Evolutionary conservation across 2,329 filamentous ascomycete genomes (phyloP).

Genomic region (Verticillium dahliae): DNA sequence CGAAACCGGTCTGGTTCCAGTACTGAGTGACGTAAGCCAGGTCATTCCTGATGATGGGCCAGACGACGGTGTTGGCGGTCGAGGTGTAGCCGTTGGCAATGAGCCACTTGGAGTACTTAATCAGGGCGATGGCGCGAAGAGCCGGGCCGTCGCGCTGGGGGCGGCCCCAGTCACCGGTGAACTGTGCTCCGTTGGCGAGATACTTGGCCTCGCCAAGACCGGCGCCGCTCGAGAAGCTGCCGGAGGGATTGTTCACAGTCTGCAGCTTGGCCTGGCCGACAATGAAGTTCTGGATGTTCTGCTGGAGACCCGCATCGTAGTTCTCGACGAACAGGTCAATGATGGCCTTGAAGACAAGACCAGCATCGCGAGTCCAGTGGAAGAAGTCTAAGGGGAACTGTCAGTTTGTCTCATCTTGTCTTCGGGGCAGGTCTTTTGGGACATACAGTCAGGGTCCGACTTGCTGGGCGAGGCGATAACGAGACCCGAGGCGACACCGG

Average conservation of each 20-base stretch:
- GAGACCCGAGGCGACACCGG: conserved; percentile 40
- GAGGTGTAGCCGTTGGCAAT: conserved; percentile 57
- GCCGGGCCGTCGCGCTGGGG: conserved; percentile 77
- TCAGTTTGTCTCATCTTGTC: conserved; percentile 5
- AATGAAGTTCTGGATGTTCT: conserved; percentile 61
- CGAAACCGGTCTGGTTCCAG: conserved; percentile 62
- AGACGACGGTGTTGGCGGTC: conserved; percentile 50
- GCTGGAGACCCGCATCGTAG: conserved; percentile 53
- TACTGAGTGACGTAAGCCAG: conserved; percentile 69
- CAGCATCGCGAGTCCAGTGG: conserved; percentile 73
- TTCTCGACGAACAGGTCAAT: conserved; percentile 57
- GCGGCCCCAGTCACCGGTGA: conserved; percentile 64
- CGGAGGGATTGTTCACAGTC: conserved; percentile 62
- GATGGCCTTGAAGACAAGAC: conserved; percentile 62
- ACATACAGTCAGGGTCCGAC: conserved; percentile 48
- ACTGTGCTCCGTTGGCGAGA: conserved; percentile 56
- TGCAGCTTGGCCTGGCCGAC: conserved; percentile 61
- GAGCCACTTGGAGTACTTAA: conserved; percentile 67
- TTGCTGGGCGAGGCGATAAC: conserved; percentile 53
- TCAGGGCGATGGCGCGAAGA: conserved; percentile 66
- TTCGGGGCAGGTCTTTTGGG: too few relatives aligned
- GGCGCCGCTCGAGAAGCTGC: conserved; percentile 41
- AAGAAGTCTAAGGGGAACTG: conserved; percentile 55
- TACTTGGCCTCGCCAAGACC: conserved; percentile 71
- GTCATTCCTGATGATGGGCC: conserved; percentile 72